Base-by-base conservation (phyloP, 352 stramenopile genomes). In the Pythium oligandrum region DNA sequence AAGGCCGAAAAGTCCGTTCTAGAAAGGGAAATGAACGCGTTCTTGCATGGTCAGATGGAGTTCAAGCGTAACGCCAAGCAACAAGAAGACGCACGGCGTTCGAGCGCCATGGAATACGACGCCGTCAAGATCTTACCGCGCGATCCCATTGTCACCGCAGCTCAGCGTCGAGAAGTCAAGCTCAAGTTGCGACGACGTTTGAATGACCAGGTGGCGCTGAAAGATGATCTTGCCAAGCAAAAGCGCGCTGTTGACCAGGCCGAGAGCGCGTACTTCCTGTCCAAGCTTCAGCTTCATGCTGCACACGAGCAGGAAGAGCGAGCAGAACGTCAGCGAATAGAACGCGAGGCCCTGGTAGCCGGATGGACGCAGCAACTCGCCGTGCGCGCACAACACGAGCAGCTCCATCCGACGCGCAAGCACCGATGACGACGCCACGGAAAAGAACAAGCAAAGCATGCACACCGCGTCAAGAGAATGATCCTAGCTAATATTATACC, bases 191-290 rank as follows among this genome's bases (percentile, higher is more conserved):
- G 66, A 37, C 55, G 63, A 34, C 64, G 67, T 3, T 61, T 88
- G 45, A 63, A 73, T 40, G 64, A 71, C 12, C 77, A 88, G 40
- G 74, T 84, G 11, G 51, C 66, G 2, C 55, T 66, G n/a, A 80
- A 79, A 43, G 61, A 64, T 26, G 59, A 62, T 42, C 64, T 83
- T 3, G 58, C 60, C 17, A 63, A 67, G 51, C 64, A 86, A 39
- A 54, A 50, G 7, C 60, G 60, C 11, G 55, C 54, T 4, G 44
- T 88, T 17, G 77, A 88, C 40, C 73, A 80, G 33, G 71, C 72
- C n/a, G 75, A 87, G 34, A 70, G 68, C 34, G 73, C 71, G 32
- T 84, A 75, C 50, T 83, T 80, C 46, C 65, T 84, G 54, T 53
- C 56, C 7, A 71, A 85, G 51, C 61, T 88, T 17, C 55, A 66